A percentile compares a stretch with the other conserved stretches of the same genome.
These are phyloP conservation scores for Suillus cothurnatus DNA, from an alignment of 768 basidiomycete genomes.

Conservation along the genomic window DNA sequence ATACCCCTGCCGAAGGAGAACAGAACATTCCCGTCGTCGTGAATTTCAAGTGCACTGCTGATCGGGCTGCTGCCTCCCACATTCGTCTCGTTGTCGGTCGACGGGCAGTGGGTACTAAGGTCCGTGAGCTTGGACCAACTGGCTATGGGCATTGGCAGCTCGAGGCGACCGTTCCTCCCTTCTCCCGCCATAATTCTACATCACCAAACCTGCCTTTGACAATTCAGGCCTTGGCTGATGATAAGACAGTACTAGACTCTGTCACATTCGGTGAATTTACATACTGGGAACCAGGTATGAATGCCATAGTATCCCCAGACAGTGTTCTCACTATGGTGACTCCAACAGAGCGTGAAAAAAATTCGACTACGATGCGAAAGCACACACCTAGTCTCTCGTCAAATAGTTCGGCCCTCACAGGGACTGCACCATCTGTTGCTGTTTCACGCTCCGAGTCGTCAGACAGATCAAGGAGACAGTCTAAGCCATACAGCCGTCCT, in stretches of 20 bases:
- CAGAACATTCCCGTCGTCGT: conserved; percentile 65
- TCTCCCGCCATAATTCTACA: conserved; percentile 40
- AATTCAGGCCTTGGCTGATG: conserved; percentile 61
- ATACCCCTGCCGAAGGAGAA: conserved; percentile 64
- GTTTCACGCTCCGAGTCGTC: conserved; percentile 20
- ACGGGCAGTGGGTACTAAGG: conserved; percentile 67
- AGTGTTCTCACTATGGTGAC: not conserved
- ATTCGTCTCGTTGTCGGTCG: conserved; percentile 76
- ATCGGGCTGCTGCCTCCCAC: conserved; percentile 40
- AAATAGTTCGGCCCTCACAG: not conserved
- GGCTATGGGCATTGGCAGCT: conserved; percentile 64
- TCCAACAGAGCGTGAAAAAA: conserved; percentile 14
- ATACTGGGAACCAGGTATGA: conserved; percentile 54
- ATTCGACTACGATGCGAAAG: not conserved
- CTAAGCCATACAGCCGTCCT: conserved; percentile 41
- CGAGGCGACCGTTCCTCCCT: conserved; percentile 59
- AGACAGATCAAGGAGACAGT: conserved; percentile 37
- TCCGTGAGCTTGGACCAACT: conserved; percentile 51
- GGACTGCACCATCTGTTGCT: not conserved
- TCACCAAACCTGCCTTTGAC: conserved; percentile 54
- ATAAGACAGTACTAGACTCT: conserved; percentile 58
- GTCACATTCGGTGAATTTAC: conserved; percentile 73
- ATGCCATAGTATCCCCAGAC: not conserved
- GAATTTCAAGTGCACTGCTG: conserved; percentile 41
- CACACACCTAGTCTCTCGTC: conserved; percentile 8